phyloP scores from a whole-genome alignment of 768 basidiomycete genomes.

The Tulasnella calospora region DNA sequence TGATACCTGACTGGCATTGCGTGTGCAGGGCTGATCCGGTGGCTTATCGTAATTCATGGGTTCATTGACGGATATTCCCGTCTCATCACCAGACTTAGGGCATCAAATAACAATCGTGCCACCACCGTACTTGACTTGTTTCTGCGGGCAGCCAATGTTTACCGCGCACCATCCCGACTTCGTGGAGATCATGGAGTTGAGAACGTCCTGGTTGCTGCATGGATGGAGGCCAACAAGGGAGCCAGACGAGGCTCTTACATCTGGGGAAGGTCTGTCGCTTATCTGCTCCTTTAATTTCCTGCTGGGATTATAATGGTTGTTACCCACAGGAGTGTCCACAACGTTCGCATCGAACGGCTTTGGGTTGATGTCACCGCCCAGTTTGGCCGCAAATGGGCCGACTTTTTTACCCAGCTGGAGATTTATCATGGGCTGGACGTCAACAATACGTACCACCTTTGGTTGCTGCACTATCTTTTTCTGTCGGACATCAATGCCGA shows the following conservation, averaged over 20 bases:
- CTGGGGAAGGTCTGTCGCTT: slow-evolving; percentile 31
- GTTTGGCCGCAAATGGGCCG: slow-evolving; percentile 43
- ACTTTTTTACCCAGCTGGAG: slow-evolving; percentile 43
- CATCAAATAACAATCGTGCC: slow-evolving; percentile 34
- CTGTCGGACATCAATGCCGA: slow-evolving; percentile 40
- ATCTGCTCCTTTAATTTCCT: not conserved
- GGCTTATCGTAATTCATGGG: slow-evolving; percentile 30
- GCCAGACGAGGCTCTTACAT: slow-evolving; percentile 33
- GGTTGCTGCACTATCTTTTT: slow-evolving; percentile 46
- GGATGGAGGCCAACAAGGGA: slow-evolving; percentile 32
- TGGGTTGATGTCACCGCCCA: slow-evolving; percentile 45
- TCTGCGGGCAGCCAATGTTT: slow-evolving; percentile 11
- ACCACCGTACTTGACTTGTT: slow-evolving; percentile 34
- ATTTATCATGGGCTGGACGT: slow-evolving; percentile 37
- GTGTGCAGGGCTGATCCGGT: slow-evolving; percentile 29
- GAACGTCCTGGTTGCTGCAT: slow-evolving; percentile 33
- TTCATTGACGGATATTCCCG: slow-evolving; percentile 34
- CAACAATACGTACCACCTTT: slow-evolving; percentile 38
- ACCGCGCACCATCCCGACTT: slow-evolving; percentile 31
- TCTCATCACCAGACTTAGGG: slow-evolving; percentile 31
- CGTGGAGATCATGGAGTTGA: slow-evolving; percentile 36
- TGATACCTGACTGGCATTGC: not conserved
- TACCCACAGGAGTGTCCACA: slow-evolving; percentile 38
- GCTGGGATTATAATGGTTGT: slow-evolving; percentile 30
- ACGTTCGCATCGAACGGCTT: slow-evolving; percentile 44